These are phyloP conservation scores for Boletus pseudo-olivaceus DNA, from an alignment of 768 basidiomycete genomes.

Conservation along the genomic window DNA sequence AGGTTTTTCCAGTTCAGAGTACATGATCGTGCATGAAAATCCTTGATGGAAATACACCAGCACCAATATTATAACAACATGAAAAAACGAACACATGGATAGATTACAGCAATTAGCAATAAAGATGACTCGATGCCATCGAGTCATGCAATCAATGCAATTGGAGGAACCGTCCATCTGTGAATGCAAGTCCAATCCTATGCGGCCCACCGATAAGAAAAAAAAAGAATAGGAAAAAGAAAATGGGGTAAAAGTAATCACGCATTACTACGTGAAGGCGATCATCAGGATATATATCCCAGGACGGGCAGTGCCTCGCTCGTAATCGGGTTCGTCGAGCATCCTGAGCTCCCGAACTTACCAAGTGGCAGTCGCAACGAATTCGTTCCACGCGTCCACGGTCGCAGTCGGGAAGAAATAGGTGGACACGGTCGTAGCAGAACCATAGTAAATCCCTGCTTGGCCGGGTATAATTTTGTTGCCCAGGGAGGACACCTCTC, in stretches of 20 bases:
- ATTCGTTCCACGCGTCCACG: slow-evolving; percentile 52
- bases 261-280: background rate
- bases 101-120: slow-evolving; percentile 2
- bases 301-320: background rate
- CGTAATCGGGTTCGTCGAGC: background rate
- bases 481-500: slow-evolving; percentile 46
- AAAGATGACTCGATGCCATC: background rate
- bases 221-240: background rate
- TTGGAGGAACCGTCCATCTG: background rate
- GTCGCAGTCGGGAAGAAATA: slow-evolving; percentile 55
- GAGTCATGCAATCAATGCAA: background rate
- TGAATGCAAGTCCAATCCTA: slow-evolving; percentile 2
- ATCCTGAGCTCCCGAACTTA: background rate
- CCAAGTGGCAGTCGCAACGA: slow-evolving; percentile 40
- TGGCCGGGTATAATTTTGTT: slow-evolving; percentile 50
- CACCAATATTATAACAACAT: background rate
- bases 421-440: slow-evolving; percentile 46
- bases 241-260: background rate
- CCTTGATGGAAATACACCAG: too few species aligned
- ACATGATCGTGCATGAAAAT: background rate
- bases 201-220: background rate
- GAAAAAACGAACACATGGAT: background rate
- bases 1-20: background rate
- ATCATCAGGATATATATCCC: background rate
- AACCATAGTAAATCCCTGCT: slow-evolving; percentile 54